Evolutionary conservation across 768 basidiomycete species (phyloP).

Genomic region (Porphyrellus cyaneotinctus): DNA sequence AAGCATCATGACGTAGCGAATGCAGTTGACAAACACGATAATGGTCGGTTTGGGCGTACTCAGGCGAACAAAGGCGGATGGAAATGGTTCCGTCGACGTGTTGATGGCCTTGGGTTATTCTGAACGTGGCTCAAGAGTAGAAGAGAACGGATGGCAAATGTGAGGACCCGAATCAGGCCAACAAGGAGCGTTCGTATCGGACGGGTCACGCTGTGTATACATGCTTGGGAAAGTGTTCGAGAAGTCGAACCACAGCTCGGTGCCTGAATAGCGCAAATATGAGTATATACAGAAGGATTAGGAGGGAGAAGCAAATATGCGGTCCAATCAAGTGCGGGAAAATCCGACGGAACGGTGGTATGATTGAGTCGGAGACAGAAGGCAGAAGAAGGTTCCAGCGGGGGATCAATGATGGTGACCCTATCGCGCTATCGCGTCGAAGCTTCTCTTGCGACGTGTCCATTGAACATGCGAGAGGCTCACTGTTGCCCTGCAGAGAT

Average conservation of each 20-base stretch:
- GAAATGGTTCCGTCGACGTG: background rate
- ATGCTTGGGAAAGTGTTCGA: constrained; percentile 3
- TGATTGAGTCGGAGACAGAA: constrained; percentile 1
- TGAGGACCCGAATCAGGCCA: background rate
- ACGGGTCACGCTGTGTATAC: background rate
- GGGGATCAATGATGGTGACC: background rate
- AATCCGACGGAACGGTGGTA: background rate
- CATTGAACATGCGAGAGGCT: background rate
- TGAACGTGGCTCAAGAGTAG: background rate
- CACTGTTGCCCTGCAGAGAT: background rate
- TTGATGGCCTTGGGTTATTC: background rate
- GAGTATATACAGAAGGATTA: constrained; percentile 7
- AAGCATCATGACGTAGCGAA: background rate
- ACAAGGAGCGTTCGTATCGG: background rate
- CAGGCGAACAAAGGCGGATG: background rate
- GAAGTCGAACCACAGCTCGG: constrained; percentile 8
- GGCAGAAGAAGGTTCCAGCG: background rate
- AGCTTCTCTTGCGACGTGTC: background rate
- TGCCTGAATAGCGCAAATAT: constrained; percentile 15
- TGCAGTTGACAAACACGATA: background rate
- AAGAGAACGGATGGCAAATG: background rate
- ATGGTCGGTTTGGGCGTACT: background rate
- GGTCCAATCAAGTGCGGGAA: background rate
- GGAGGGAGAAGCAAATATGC: background rate
- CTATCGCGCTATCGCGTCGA: background rate